These are phyloP conservation scores for Triticum dicoccoides DNA, from an alignment of 176 grass and related monocot genomes.

Conservation along the genomic window DNA sequence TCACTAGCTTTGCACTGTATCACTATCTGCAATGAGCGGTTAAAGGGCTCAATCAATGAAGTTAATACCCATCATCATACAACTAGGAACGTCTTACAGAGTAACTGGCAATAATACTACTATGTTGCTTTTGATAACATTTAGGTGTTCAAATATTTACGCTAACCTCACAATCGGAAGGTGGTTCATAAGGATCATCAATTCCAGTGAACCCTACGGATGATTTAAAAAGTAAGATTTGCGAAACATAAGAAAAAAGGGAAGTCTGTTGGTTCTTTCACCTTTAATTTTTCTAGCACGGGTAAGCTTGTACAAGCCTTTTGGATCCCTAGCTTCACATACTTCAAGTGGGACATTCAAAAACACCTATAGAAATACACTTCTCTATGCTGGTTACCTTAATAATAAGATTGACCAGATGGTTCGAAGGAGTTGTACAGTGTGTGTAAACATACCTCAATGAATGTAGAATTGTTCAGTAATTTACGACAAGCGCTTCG, in stretches of 20 bases:
- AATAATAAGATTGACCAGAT: neutral
- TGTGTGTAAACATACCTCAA: neutral
- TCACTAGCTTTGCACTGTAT: slow-evolving; percentile 58
- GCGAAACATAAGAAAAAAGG: neutral
- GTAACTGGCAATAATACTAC: neutral
- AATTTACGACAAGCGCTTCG: slow-evolving; percentile 52
- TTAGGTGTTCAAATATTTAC: neutral
- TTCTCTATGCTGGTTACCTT: neutral
- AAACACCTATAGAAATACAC: slow-evolving; percentile 51
- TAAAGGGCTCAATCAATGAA: neutral
- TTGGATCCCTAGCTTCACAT: slow-evolving; percentile 84
- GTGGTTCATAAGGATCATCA: slow-evolving; percentile 85
- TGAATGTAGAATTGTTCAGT: slow-evolving; percentile 32
- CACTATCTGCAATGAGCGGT: slow-evolving; percentile 51
- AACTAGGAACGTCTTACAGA: neutral
- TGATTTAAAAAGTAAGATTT: slow-evolving; percentile 6
- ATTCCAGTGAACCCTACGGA: slow-evolving; percentile 80
- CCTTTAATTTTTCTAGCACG: slow-evolving; percentile 91
- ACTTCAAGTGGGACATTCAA: slow-evolving; percentile 73
- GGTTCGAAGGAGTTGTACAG: neutral
- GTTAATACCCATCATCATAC: neutral
- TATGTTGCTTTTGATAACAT: neutral
- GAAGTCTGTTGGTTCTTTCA: neutral
- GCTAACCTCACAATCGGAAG: slow-evolving; percentile 72
- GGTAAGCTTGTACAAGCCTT: slow-evolving; percentile 93